These are phyloP conservation scores for Candida chauliodis DNA, from an alignment of 805 yeast species.

Conservation along the genomic window DNA sequence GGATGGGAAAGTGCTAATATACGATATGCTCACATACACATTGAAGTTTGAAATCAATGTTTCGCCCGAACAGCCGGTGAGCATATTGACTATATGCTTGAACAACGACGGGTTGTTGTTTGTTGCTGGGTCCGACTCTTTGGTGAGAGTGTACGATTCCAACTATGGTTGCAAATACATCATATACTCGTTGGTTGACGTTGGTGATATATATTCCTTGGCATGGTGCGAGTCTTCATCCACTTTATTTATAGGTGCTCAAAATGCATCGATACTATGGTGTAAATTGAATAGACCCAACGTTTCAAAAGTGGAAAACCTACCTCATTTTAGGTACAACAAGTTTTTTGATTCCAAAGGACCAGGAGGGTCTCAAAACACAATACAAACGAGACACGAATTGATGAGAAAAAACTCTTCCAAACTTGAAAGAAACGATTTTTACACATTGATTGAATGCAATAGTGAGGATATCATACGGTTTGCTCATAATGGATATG, in stretches of 20 bases:
- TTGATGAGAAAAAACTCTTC: conserved; percentile 15
- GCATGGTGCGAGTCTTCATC: conserved; percentile 59
- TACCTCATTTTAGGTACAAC: conserved; percentile 64
- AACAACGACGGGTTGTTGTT: conserved; percentile 60
- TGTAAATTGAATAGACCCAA: conserved; percentile 32
- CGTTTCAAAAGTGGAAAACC: conserved; percentile 18
- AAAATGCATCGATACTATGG: conserved; percentile 85
- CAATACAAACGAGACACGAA: conserved; percentile 26
- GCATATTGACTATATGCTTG: conserved; percentile 68
- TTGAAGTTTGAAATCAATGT: conserved; percentile 39
- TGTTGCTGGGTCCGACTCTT: conserved; percentile 87
- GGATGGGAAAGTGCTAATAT: conserved; percentile 71
- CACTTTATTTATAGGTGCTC: conserved; percentile 81
- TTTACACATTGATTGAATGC: conserved; percentile 51
- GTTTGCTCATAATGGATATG: conserved; percentile 91
- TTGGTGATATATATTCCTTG: conserved; percentile 89
- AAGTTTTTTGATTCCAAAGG: conserved; percentile 89
- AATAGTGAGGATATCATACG: conserved; percentile 61
- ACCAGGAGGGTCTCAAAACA: conserved; percentile 58
- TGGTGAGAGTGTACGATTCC: conserved; percentile 80
- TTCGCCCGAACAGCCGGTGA: conserved; percentile 57
- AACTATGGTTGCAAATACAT: conserved; percentile 50
- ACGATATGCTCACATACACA: conserved; percentile 58
- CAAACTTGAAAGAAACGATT: conserved; percentile 1
- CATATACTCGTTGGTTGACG: conserved; percentile 78